phyloP scores from a whole-genome alignment of 306 rosid species.

The Crotalaria pallida region DNA sequence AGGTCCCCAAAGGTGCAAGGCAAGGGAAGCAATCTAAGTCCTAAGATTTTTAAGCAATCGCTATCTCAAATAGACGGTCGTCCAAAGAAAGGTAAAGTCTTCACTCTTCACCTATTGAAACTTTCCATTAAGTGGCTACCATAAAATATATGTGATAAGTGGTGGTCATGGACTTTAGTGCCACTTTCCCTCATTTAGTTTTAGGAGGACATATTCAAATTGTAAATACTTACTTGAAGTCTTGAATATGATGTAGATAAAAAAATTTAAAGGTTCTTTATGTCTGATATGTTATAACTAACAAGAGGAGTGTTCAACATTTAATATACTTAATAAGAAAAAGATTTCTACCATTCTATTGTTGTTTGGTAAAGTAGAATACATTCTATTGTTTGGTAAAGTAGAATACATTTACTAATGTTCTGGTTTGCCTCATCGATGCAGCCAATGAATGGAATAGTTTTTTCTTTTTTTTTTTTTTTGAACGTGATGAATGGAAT shows the following conservation, averaged over 20 bases:
- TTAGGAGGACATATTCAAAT: neutral
- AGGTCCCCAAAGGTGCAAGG: constrained; percentile 36
- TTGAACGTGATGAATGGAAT: neutral
- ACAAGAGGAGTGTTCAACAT: neutral
- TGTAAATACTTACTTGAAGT: neutral
- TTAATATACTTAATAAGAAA: neutral
- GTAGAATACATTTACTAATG: neutral
- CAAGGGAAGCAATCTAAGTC: constrained; percentile 31
- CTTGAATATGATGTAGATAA: neutral
- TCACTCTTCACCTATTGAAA: neutral
- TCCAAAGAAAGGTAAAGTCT: constrained; percentile 53
- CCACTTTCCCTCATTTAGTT: neutral
- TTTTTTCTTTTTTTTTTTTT: too few relatives aligned
- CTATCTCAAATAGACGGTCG: constrained; percentile 40
- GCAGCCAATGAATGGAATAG: neutral
- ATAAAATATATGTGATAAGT: neutral
- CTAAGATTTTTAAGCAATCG: constrained; percentile 27
- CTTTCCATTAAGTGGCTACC: neutral
- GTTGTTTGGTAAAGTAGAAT: neutral
- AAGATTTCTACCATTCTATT: too few relatives aligned
- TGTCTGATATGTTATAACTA: neutral
- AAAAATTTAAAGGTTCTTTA: neutral
- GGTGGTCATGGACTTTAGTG: neutral
- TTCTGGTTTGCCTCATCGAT: neutral
- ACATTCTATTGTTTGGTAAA: neutral